Percentiles rank a stretch among this genome's conserved stretches.
Conservation (phyloP, 2,329 filamentous ascomycete genomes). For the Venturia pyrina region DNA sequence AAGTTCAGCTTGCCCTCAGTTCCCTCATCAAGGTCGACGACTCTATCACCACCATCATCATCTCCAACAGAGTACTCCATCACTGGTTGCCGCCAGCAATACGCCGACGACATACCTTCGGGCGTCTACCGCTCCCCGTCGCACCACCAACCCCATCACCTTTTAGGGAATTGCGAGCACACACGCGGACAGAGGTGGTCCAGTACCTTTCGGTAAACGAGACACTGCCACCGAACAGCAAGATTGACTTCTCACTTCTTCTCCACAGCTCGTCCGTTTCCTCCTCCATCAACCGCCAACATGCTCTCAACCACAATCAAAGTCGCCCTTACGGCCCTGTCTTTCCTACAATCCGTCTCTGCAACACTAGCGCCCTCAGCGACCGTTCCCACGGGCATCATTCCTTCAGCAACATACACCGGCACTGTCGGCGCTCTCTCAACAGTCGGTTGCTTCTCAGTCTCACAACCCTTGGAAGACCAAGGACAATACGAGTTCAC, state of each 20-base stretch:
- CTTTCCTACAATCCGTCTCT: neutral
- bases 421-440: slow-evolving; percentile 9
- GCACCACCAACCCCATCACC: neutral
- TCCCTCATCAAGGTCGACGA: neutral
- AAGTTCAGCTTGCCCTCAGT: neutral
- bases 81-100: neutral
- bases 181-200: neutral
- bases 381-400: neutral
- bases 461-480: slow-evolving; percentile 35
- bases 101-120: neutral
- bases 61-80: neutral
- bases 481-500: slow-evolving; percentile 38
- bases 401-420: slow-evolving; percentile 4
- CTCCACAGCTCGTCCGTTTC: neutral
- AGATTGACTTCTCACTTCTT: neutral
- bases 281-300: neutral
- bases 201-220: neutral
- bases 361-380: neutral
- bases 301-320: slow-evolving; percentile 5
- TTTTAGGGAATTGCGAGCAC: neutral
- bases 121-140: neutral
- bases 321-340: slow-evolving; percentile 3
- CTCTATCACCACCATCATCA: neutral
- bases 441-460: slow-evolving; percentile 40
- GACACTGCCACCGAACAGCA: neutral